Evolutionary conservation across 805 yeast genomes (phyloP).

Genomic region (Spathaspora girioi): DNA sequence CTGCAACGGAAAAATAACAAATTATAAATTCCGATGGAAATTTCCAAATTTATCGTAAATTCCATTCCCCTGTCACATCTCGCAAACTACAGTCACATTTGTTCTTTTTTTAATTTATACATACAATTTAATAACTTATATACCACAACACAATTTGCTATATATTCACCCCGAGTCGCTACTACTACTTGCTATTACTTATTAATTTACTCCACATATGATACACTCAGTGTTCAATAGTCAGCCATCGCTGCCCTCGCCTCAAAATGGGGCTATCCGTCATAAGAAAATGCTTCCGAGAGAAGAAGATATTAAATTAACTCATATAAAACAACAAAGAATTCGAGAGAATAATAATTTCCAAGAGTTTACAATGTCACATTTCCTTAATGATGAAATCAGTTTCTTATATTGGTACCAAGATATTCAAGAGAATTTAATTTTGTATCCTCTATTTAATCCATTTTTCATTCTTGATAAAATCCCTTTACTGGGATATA

Average conservation of each 20-base stretch:
- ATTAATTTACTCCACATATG: background rate
- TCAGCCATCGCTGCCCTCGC: background rate
- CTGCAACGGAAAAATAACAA: background rate
- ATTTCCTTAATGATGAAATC: conserved; percentile 2
- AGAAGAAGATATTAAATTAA: background rate
- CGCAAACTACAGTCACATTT: too few species aligned
- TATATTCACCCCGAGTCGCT: background rate
- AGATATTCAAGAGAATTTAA: conserved; percentile 1
- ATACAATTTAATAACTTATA: too few species aligned
- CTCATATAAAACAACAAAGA: background rate
- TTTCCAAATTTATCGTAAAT: background rate
- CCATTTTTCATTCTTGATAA: conserved; percentile 5
- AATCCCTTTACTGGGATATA: conserved; percentile 5
- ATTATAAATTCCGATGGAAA: background rate
- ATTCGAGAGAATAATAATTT: background rate
- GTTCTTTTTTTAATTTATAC: too few species aligned
- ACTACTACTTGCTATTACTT: background rate
- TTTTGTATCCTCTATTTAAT: conserved; percentile 3
- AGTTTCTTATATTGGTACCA: conserved; percentile 9
- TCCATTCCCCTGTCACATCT: too few species aligned
- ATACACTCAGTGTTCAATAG: background rate
- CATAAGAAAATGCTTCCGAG: background rate
- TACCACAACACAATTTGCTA: too few species aligned
- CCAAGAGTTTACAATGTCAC: background rate
- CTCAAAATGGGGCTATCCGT: background rate